A percentile compares a stretch with the other conserved stretches of the same genome.
phyloP scores from a whole-genome alignment of 441 rosid species.

The Capsella rubella region DNA sequence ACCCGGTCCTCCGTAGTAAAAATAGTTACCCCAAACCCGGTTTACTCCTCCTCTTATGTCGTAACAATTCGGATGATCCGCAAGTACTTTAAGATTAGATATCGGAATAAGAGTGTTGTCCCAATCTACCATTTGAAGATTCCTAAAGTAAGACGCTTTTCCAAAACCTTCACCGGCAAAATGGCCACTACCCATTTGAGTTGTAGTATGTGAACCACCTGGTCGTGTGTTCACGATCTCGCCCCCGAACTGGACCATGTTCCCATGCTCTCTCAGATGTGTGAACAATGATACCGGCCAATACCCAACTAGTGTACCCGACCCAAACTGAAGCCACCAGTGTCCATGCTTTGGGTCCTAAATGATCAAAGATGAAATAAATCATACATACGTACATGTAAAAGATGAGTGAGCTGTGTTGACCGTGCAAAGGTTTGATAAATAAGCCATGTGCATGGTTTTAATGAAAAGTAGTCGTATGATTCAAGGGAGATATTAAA shows the following conservation, averaged over 20 bases:
- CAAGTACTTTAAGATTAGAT: slow-evolving; percentile 71
- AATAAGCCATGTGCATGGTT: slow-evolving; percentile 42
- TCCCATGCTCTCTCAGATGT: slow-evolving; percentile 85
- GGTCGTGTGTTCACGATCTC: slow-evolving; percentile 79
- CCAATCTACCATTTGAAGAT: slow-evolving; percentile 93
- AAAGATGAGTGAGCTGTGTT: slow-evolving; percentile 28
- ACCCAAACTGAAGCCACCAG: slow-evolving; percentile 99
- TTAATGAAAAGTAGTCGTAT: slow-evolving; percentile 13
- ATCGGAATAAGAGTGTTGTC: slow-evolving; percentile 81
- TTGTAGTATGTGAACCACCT: slow-evolving; percentile 78
- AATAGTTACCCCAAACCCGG: slow-evolving; percentile 89
- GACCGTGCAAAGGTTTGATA: slow-evolving; percentile 21
- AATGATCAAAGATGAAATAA: not conserved
- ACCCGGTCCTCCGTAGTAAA: slow-evolving; percentile 98
- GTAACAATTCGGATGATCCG: slow-evolving; percentile 91
- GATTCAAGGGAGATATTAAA: not conserved
- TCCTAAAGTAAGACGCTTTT: slow-evolving; percentile 87
- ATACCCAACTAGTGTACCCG: slow-evolving; percentile 90
- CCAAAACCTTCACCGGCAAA: slow-evolving; percentile 89
- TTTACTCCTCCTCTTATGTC: slow-evolving; percentile 87
- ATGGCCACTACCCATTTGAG: slow-evolving; percentile 98
- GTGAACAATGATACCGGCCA: slow-evolving; percentile 93
- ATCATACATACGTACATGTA: not conserved
- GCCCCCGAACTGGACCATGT: slow-evolving; percentile 96
- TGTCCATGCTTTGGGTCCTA: slow-evolving; percentile 99